Evolutionary conservation across 495 filamentous ascomycete species (phyloP).

Genomic region (Jackrogersella minutella): DNA sequence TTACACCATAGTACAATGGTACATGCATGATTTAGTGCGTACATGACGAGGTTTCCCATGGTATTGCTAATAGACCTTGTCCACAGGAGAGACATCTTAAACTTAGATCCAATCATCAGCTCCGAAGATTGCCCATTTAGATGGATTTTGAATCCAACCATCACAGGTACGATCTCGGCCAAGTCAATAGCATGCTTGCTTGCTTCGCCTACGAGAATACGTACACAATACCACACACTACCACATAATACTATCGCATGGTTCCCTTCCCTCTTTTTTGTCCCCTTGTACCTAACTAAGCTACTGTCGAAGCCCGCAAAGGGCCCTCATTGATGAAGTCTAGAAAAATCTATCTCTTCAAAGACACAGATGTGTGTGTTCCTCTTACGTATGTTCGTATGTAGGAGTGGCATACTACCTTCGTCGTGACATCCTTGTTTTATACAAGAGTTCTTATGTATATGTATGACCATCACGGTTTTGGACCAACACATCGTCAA

Average conservation of each 20-base stretch:
- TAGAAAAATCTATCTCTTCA: background rate
- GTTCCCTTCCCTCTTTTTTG: background rate
- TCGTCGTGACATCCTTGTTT: conserved; percentile 10
- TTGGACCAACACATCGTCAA: conserved; percentile 7
- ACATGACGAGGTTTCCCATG: background rate
- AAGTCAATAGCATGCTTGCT: conserved; percentile 22
- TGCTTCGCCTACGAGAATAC: conserved; percentile 11
- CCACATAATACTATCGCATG: background rate
- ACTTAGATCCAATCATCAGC: conserved; percentile 32
- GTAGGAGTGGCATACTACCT: background rate
- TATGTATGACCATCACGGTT: conserved; percentile 5
- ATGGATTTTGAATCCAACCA: conserved; percentile 23
- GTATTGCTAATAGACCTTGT: conserved; percentile 12
- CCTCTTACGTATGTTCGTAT: background rate
- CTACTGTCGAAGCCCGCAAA: background rate
- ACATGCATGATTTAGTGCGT: background rate
- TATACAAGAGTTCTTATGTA: conserved; percentile 16
- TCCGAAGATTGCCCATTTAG: conserved; percentile 29
- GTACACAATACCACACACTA: conserved; percentile 7
- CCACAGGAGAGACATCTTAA: conserved; percentile 19
- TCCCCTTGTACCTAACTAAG: conserved; percentile 1
- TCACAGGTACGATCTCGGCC: conserved; percentile 40
- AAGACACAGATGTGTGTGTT: background rate
- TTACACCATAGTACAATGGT: background rate
- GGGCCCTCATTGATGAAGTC: background rate